Conservation (phyloP, 2,329 filamentous ascomycete genomes). For the Microsporum audouinii region DNA sequence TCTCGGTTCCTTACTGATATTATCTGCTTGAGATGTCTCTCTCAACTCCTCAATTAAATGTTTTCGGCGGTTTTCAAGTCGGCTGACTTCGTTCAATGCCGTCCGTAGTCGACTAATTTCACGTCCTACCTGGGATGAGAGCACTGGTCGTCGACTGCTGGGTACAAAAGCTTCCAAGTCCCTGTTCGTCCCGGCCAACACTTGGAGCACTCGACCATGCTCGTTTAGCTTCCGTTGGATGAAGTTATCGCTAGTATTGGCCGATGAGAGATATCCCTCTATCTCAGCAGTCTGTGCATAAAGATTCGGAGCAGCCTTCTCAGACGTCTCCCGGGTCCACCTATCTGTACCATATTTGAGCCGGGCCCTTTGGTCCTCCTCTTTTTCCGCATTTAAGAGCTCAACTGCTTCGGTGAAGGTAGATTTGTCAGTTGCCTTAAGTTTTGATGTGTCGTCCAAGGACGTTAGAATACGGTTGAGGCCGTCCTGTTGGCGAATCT, state of each 20-base stretch:
- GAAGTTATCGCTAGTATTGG: conserved; percentile 53
- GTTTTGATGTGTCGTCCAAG: conserved; percentile 78
- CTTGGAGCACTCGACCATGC: conserved; percentile 60
- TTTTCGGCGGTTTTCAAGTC: conserved; percentile 68
- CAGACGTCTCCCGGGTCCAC: conserved; percentile 63
- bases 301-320: conserved; percentile 58
- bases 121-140: conserved; percentile 68
- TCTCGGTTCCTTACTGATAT: conserved; percentile 52
- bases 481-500: conserved; percentile 83
- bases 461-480: conserved; percentile 64
- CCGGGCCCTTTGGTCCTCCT: conserved; percentile 67
- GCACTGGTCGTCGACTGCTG: conserved; percentile 64
- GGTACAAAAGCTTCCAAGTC: conserved; percentile 82
- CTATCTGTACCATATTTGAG: conserved; percentile 74
- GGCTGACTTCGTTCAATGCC: conserved; percentile 71
- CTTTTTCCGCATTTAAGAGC: conserved; percentile 64
- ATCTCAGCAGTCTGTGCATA: conserved; percentile 68
- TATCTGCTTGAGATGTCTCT: conserved; percentile 71
- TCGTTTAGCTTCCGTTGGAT: conserved; percentile 69
- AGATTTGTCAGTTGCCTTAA: conserved; percentile 66
- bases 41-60: conserved; percentile 68
- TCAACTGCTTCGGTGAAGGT: conserved; percentile 76
- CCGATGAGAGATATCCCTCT: conserved; percentile 70
- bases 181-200: conserved; percentile 69
- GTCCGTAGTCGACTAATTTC: conserved; percentile 67